These are phyloP conservation scores for Coniochaeta prunicola DNA, from an alignment of 2,329 filamentous ascomycete species.

Conservation along the genomic window DNA sequence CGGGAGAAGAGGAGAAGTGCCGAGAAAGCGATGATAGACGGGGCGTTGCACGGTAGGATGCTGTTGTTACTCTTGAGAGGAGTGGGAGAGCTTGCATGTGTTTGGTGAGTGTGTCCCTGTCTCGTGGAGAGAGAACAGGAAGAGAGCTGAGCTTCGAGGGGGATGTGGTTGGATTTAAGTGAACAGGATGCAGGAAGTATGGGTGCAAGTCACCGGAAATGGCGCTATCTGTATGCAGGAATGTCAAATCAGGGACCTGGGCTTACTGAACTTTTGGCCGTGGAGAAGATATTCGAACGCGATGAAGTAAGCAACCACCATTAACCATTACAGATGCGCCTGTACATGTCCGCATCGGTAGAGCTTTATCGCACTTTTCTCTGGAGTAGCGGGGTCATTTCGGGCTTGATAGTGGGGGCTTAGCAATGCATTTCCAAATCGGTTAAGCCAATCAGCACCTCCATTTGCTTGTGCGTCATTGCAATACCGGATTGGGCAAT, in stretches of 20 bases:
- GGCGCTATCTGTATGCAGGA: neutral
- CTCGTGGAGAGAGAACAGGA: neutral
- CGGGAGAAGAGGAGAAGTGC: constrained; percentile 35
- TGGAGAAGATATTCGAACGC: neutral
- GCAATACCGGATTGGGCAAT: neutral
- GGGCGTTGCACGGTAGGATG: constrained; percentile 15
- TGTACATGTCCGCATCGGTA: neutral
- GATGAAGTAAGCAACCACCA: neutral
- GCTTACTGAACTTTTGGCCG: neutral
- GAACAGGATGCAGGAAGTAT: neutral
- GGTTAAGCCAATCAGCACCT: neutral
- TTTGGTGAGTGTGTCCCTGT: constrained; percentile 1
- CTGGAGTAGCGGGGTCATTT: neutral
- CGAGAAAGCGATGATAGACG: constrained; percentile 25
- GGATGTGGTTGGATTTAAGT: neutral
- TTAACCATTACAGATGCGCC: too few relatives aligned
- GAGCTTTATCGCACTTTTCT: neutral
- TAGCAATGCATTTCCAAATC: neutral
- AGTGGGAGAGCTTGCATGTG: constrained; percentile 20
- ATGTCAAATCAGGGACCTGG: neutral
- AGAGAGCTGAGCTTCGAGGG: neutral
- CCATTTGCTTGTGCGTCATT: neutral
- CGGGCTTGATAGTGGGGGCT: neutral
- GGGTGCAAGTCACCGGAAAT: neutral
- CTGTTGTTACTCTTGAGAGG: constrained; percentile 16